phyloP scores from a whole-genome alignment of 768 basidiomycete species.

The Leccinum sublutescens region DNA sequence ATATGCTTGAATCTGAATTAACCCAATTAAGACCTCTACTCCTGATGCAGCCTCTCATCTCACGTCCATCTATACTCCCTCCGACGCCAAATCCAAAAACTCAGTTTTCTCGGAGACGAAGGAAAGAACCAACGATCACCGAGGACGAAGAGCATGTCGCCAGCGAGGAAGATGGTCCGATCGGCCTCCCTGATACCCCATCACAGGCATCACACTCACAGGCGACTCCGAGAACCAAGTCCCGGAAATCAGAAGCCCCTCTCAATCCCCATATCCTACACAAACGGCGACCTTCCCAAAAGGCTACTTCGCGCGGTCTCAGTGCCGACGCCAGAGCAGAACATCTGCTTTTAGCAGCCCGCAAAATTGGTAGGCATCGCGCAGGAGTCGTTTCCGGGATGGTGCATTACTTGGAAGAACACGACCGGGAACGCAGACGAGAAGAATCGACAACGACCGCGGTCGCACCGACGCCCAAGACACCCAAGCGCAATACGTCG shows the following conservation, averaged over 20 bases:
- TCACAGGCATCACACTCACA: constrained; percentile 13
- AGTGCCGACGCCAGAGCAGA: constrained; percentile 68
- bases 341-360: constrained; percentile 68
- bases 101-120: constrained; percentile 26
- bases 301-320: constrained; percentile 31
- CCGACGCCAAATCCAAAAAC: constrained; percentile 24
- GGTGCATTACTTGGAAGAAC: constrained; percentile 35
- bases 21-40: constrained; percentile 64
- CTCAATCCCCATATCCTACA: constrained; percentile 13
- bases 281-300: constrained; percentile 29
- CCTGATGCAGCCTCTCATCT: constrained; percentile 55
- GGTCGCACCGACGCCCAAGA: constrained; percentile 25
- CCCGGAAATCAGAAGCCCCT: constrained; percentile 20
- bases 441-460: constrained; percentile 25
- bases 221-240: constrained; percentile 23
- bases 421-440: constrained; percentile 26
- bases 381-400: constrained; percentile 56
- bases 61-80: constrained; percentile 18
- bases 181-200: constrained; percentile 20
- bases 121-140: constrained; percentile 19
- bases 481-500: constrained; percentile 32
- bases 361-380: constrained; percentile 64
- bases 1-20: constrained; percentile 62
- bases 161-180: constrained; percentile 29
- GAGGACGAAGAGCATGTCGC: constrained; percentile 28